Evolutionary conservation across 2,329 filamentous ascomycete genomes (phyloP).

Genomic region (Penicillium hesseltinei): DNA sequence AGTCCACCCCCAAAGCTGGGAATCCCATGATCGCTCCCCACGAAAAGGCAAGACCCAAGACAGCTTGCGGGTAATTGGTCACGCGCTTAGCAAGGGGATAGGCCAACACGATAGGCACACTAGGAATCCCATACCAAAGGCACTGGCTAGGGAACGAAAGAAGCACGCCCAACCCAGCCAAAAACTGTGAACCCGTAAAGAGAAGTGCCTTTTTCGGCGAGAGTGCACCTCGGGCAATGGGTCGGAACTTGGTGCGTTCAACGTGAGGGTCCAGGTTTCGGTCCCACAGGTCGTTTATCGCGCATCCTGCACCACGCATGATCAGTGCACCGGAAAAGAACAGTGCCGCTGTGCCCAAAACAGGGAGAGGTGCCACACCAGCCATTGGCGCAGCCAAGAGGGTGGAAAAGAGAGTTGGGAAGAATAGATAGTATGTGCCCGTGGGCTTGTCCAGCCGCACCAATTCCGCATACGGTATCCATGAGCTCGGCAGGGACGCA

Average conservation of each 20-base stretch:
- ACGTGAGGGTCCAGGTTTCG: conserved; percentile 54
- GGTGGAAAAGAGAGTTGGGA: conserved; percentile 52
- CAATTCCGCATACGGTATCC: conserved; percentile 56
- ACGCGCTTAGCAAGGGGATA: conserved; percentile 55
- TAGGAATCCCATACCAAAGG: conserved; percentile 46
- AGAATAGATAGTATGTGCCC: conserved; percentile 55
- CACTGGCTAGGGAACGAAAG: conserved; percentile 44
- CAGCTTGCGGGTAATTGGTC: conserved; percentile 54
- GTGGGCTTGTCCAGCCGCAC: conserved; percentile 53
- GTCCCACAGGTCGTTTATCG: conserved; percentile 58
- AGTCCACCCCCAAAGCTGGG: conserved; percentile 46
- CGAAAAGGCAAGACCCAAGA: conserved; percentile 53
- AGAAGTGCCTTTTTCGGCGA: conserved; percentile 44
- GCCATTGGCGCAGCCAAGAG: conserved; percentile 44
- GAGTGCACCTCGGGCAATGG: conserved; percentile 53
- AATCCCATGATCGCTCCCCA: conserved; percentile 52
- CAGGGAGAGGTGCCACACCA: conserved; percentile 32
- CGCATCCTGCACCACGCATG: conserved; percentile 52
- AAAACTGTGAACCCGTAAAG: conserved; percentile 46
- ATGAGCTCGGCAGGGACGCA: conserved; percentile 48
- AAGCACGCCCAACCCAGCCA: conserved; percentile 43
- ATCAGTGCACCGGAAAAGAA: conserved; percentile 48
- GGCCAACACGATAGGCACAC: conserved; percentile 44
- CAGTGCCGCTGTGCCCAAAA: conserved; percentile 39
- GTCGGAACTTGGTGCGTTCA: conserved; percentile 51